A percentile compares a stretch with the other conserved stretches of the same genome.
Evolutionary conservation across 176 grass and related monocot species (phyloP).

Genomic region (Hordeum marinum): DNA sequence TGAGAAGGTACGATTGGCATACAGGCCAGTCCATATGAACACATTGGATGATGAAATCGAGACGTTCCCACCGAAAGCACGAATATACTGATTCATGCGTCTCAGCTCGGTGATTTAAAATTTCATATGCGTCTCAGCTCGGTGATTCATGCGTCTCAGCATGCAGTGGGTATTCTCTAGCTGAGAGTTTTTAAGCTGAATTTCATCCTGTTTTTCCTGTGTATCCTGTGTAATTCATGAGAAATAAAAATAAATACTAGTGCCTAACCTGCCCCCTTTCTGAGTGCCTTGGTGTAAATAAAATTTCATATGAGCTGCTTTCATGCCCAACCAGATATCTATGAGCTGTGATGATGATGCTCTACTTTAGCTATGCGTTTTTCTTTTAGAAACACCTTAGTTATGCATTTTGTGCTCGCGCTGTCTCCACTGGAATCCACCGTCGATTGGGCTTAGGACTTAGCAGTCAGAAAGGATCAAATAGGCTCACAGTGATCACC

Average conservation of each 20-base stretch:
- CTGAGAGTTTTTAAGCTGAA: background rate
- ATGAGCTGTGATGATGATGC: background rate
- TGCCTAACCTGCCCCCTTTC: background rate
- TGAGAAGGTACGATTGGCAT: conserved; percentile 64
- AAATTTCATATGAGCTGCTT: conserved; percentile 8
- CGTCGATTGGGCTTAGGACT: background rate
- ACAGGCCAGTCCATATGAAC: conserved; percentile 69
- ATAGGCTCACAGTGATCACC: background rate
- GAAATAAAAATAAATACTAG: conserved; percentile 26
- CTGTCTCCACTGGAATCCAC: background rate
- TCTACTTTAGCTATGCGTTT: too few species aligned
- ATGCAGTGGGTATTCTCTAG: conserved; percentile 20
- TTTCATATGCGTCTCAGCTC: background rate
- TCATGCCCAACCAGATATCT: background rate
- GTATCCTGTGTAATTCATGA: background rate
- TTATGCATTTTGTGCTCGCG: background rate
- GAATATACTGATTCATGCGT: conserved; percentile 38
- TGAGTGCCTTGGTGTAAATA: conserved; percentile 8
- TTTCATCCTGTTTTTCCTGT: background rate
- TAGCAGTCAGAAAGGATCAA: background rate
- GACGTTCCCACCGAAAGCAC: conserved; percentile 64
- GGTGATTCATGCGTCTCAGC: too few species aligned
- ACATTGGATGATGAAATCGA: conserved; percentile 63
- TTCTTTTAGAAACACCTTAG: too few species aligned
- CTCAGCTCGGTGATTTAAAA: conserved; percentile 2